Conservation (phyloP, 345 rosid species). For the Salix brachista region DNA sequence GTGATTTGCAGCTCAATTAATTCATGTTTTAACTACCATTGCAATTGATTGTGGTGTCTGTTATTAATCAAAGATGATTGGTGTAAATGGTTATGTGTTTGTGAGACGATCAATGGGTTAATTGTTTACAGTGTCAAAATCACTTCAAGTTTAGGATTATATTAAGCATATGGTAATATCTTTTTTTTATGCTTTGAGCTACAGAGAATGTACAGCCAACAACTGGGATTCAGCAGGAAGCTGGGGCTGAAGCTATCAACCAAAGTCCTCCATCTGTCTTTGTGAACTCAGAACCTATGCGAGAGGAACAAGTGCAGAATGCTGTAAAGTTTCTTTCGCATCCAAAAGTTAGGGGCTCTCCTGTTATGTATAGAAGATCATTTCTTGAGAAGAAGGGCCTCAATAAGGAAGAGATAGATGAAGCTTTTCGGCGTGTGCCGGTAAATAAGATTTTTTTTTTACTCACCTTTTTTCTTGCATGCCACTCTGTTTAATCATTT, state of each 20-base stretch:
- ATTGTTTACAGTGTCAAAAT: not conserved
- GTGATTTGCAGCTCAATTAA: not conserved
- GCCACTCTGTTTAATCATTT: not conserved
- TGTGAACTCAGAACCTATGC: constrained; percentile 79
- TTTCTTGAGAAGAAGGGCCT: constrained; percentile 97
- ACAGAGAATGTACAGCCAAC: constrained; percentile 42
- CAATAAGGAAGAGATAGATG: constrained; percentile 93
- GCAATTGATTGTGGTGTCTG: not conserved
- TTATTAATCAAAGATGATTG: not conserved
- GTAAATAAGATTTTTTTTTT: constrained; percentile 37
- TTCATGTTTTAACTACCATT: not conserved
- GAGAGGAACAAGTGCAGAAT: constrained; percentile 93
- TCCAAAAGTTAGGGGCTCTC: constrained; percentile 89
- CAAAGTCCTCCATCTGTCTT: constrained; percentile 59
- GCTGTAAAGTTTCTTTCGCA: constrained; percentile 95
- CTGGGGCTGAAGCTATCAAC: constrained; percentile 39
- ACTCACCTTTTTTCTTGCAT: not conserved
- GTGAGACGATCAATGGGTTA: not conserved
- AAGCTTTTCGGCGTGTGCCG: constrained; percentile 92
- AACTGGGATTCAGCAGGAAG: constrained; percentile 48
- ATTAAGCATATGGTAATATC: not conserved
- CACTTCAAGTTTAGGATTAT: not conserved
- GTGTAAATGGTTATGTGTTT: not conserved
- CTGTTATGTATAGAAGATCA: constrained; percentile 80
- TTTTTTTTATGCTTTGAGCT: constrained; percentile 17